phyloP scores from a whole-genome alignment of 352 stramenopile species.

The Globisporangium cystogenes region DNA sequence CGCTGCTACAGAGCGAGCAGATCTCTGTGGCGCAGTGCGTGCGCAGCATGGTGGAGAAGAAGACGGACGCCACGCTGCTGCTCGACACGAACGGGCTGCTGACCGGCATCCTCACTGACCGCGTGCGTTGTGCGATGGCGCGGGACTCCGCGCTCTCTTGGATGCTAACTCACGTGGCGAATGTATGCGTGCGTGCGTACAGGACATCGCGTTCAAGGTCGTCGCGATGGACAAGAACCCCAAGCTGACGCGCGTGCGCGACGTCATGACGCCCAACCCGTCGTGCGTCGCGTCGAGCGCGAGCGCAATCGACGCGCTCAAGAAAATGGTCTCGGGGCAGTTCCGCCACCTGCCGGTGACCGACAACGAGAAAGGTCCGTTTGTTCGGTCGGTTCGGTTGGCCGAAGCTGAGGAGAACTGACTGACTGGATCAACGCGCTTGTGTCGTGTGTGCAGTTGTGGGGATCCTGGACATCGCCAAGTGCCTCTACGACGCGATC shows the following conservation, averaged over 20 bases:
- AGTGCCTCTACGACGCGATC: conserved; percentile 98
- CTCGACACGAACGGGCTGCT: conserved; percentile 84
- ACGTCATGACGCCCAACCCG: conserved; percentile 95
- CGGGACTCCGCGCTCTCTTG: no score
- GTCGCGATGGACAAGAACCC: conserved; percentile 87
- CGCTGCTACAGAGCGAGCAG: conserved; percentile 70
- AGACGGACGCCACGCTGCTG: conserved; percentile 92
- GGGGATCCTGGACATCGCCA: conserved; percentile 97
- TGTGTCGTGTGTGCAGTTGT: conserved; percentile 54
- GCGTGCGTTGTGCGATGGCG: no score
- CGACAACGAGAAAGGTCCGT: conserved; percentile 76
- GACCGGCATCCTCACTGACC: conserved; percentile 95
- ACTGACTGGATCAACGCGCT: not conserved
- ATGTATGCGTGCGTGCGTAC: no score
- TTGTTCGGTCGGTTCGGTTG: no score
- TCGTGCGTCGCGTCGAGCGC: conserved; percentile 92
- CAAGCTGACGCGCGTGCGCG: conserved; percentile 62
- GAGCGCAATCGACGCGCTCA: conserved; percentile 94
- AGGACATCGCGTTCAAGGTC: conserved; percentile 93
- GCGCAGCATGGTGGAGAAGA: conserved; percentile 82
- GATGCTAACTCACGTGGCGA: not conserved
- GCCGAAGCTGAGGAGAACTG: no score
- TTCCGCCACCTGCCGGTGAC: conserved; percentile 96
- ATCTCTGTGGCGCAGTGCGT: conserved; percentile 71
- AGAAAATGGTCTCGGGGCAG: conserved; percentile 94